phyloP scores from a whole-genome alignment of 805 yeast species.

The Candida andamanensis region DNA sequence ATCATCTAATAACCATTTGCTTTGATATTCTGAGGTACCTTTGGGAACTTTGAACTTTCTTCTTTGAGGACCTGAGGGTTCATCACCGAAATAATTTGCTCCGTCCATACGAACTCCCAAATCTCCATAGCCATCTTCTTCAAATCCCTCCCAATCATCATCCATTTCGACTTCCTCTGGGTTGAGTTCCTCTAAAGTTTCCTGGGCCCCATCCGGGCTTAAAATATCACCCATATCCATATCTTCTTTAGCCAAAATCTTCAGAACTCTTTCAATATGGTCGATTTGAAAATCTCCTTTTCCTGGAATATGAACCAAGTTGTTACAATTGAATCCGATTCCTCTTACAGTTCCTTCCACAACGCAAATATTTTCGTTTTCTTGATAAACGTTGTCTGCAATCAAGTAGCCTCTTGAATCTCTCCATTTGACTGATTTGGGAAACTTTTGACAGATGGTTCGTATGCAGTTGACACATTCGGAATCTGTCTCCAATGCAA shows the following conservation, averaged over 20 bases:
- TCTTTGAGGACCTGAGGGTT: constrained; percentile 5
- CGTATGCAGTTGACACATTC: constrained; percentile 76
- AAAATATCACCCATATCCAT: constrained; percentile 20
- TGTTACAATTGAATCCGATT: constrained; percentile 69
- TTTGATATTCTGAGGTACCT: constrained; percentile 74
- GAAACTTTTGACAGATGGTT: constrained; percentile 76
- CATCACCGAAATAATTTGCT: constrained; percentile 40
- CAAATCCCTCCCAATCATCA: constrained; percentile 29
- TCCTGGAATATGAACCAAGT: constrained; percentile 82
- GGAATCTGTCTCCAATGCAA: constrained; percentile 56
- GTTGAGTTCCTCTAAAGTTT: constrained; percentile 54
- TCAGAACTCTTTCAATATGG: constrained; percentile 49
- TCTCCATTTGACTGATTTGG: constrained; percentile 85
- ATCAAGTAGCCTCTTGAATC: constrained; percentile 86
- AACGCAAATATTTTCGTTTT: constrained; percentile 39
- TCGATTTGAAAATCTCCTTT: constrained; percentile 82
- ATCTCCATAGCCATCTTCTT: constrained; percentile 16
- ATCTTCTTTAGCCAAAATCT: constrained; percentile 12
- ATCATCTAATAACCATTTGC: constrained; percentile 68
- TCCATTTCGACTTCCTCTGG: constrained; percentile 48
- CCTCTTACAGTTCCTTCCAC: constrained; percentile 89
- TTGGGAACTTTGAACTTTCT: constrained; percentile 48
- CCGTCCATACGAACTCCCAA: constrained; percentile 56
- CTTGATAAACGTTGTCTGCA: constrained; percentile 57
- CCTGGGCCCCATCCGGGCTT: constrained; percentile 41